phyloP scores from a whole-genome alignment of 129 eudicot species.

The Chrysanthemum lavandulifolium region DNA sequence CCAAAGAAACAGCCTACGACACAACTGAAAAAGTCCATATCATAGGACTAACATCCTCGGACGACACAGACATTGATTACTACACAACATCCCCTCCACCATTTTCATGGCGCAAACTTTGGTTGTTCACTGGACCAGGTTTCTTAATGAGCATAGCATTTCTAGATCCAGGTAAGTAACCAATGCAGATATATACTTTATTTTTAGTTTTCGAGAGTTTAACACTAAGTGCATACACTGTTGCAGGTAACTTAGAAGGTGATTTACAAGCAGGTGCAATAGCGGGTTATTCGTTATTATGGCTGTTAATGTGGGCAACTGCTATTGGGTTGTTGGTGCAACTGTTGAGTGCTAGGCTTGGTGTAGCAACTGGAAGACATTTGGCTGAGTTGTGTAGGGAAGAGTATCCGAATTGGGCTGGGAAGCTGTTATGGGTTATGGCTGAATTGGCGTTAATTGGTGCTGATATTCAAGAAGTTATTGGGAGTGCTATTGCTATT shows the following conservation, averaged over 20 bases:
- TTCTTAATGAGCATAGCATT: no score
- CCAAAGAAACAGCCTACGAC: no score
- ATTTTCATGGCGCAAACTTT: no score
- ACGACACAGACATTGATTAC: no score
- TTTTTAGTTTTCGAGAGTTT: no score
- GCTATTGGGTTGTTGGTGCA: conserved; percentile 88
- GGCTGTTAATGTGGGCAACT: conserved; percentile 95
- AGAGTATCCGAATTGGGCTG: conserved; percentile 94
- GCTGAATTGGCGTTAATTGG: conserved; percentile 90
- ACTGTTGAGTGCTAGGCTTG: conserved; percentile 83
- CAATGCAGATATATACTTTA: no score
- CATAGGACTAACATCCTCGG: no score
- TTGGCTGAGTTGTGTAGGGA: conserved; percentile 92
- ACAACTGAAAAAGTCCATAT: no score
- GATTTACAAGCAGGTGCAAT: conserved; percentile 98
- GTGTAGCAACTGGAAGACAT: conserved; percentile 91
- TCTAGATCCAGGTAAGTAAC: no score
- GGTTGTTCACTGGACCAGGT: no score
- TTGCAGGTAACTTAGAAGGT: conserved; percentile 84
- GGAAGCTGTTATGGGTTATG: conserved; percentile 79
- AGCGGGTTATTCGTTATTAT: conserved; percentile 81
- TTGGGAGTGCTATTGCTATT: conserved; percentile 97
- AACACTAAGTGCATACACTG: no score
- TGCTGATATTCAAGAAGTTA: conserved; percentile 93
- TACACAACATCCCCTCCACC: no score